phyloP scores from a whole-genome alignment of 2,329 filamentous ascomycete genomes.

The Aquanectria penicillioides region DNA sequence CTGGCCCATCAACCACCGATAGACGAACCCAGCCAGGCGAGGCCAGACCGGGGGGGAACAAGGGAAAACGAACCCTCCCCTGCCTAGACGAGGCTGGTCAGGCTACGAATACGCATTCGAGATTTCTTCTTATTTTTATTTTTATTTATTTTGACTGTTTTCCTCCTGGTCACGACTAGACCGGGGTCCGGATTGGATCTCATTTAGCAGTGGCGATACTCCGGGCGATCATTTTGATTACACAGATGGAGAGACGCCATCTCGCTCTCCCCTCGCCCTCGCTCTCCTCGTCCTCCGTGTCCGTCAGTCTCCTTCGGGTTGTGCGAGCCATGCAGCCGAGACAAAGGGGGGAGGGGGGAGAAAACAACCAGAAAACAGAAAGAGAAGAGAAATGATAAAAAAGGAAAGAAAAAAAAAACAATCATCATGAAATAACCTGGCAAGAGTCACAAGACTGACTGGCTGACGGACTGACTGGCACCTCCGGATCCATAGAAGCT shows the following conservation, averaged over 20 bases:
- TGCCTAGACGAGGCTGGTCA: neutral
- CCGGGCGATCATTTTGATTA: conserved; percentile 14
- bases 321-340: too few species aligned
- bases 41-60: neutral
- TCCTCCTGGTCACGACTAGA: neutral
- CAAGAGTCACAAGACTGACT: too few species aligned
- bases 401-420: neutral
- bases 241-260: neutral
- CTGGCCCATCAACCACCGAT: conserved; percentile 26
- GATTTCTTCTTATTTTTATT: neutral
- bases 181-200: conserved; percentile 5
- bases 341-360: too few species aligned
- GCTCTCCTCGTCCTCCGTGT: too few species aligned
- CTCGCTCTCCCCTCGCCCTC: neutral
- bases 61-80: neutral
- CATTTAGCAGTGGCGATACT: conserved; percentile 7
- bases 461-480: too few species aligned
- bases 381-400: neutral
- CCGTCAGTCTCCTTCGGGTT: too few species aligned
- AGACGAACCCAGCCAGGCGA: conserved; percentile 1
- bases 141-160: neutral
- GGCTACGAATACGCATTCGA: neutral
- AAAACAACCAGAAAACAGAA: too few species aligned
- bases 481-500: too few species aligned
- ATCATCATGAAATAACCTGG: too few species aligned